Evolutionary conservation across 2,329 filamentous ascomycete genomes (phyloP), one percentile per base, ranked within the genome.

Genomic region (Verticillium zaregamsianum): DNA sequence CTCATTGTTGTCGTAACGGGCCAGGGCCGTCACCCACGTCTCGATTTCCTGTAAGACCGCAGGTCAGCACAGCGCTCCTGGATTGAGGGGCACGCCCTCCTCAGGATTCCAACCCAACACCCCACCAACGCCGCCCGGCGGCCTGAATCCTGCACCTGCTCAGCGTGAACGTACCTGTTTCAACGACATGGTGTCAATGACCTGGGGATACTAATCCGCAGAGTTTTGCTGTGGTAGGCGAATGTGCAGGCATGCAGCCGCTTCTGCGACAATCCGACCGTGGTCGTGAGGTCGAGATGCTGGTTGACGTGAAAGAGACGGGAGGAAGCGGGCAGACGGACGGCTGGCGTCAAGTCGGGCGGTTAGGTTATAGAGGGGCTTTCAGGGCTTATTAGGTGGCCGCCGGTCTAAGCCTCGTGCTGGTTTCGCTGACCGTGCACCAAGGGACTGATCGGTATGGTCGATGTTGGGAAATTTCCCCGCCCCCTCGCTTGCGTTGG

Each of bases 1-100:
- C 72, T 99, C 92, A 79, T 97, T 96, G 79, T 94, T 95, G 79
- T 99, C 95, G 80, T 99, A 99, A 73, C 90, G 89, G 69, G 82
- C 88, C 61, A 99, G 87, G 77, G 95, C 95, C 74, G 89, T 83
- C 68, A 98, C 95, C 95, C 95, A 99, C 58, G 92, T 96, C 80
- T 98, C 94, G 77, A 99, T 99, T 90, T 99, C 95, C 93, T 96
- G 66, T 63, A 17, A 17, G 20, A 9, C 8, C 23, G 23, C 37
- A 55, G 25, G 61, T 66, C 55, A 63, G 54, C 32, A 8, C 23
- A 52, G n/a, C 20, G 45, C 2, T 28, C 20, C 8, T 23, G 20
- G 45, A 25, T 25, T 23, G 45, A 52, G 20, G 45, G 45, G 45
- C 45, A 52, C 9, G 9, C 20, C 45, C 20, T 52, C 28, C 15